Conservation (phyloP, 176 grass and related monocot species). For the Phragmites australis region DNA sequence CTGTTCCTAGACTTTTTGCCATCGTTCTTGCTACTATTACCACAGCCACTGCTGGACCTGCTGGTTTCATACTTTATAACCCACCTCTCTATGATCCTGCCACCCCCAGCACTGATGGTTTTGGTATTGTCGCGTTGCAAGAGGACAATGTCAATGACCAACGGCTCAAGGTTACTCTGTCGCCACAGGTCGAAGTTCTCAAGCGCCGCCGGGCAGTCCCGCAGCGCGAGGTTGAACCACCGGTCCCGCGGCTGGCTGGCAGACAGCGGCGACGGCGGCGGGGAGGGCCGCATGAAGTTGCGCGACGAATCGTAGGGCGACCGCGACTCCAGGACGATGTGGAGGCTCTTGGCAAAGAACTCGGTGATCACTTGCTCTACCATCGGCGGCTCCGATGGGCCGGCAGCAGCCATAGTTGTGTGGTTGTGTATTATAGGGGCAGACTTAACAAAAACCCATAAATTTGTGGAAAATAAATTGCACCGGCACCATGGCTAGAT, state of each 20-base stretch:
- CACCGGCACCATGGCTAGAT: conserved; percentile 4
- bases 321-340: conserved; percentile 89
- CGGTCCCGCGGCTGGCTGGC: conserved; percentile 62
- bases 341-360: conserved; percentile 91
- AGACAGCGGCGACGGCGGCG: conserved; percentile 49
- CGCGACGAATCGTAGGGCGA: conserved; percentile 84
- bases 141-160: conserved; percentile 84
- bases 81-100: conserved; percentile 87
- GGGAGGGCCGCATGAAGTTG: conserved; percentile 58
- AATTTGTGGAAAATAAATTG: neutral
- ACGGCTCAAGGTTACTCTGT: conserved; percentile 83
- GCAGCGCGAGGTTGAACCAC: conserved; percentile 89
- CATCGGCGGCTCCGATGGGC: conserved; percentile 61
- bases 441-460: neutral
- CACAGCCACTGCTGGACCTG: conserved; percentile 17
- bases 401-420: conserved; percentile 16
- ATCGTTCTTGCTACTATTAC: conserved; percentile 15
- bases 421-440: neutral
- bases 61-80: conserved; percentile 70
- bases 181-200: conserved; percentile 95
- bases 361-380: conserved; percentile 96
- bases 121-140: conserved; percentile 18
- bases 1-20: conserved; percentile 42
- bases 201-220: conserved; percentile 76
- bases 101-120: neutral